Percentiles rank a stretch among this genome's conserved stretches.
These are phyloP conservation scores for Fusarium heterosporum DNA, from an alignment of 2,329 filamentous ascomycete genomes.

Conservation along the genomic window DNA sequence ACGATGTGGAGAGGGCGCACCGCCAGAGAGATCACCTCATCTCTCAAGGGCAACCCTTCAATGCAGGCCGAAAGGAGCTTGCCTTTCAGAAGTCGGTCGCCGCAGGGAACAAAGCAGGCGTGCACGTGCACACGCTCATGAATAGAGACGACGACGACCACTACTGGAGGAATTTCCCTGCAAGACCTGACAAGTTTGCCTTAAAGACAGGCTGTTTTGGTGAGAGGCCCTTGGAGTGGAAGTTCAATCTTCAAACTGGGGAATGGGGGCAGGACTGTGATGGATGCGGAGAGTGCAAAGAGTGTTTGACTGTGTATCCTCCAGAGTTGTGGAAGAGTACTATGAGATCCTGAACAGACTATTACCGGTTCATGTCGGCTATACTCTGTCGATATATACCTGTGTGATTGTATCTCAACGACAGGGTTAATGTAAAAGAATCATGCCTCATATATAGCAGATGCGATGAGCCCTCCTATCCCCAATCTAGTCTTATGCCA, in stretches of 20 bases:
- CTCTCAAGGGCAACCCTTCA: rapidly evolving
- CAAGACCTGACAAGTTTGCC: slow-evolving; percentile 26
- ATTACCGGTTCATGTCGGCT: neutral
- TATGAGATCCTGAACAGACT: neutral
- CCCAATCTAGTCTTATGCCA: no score
- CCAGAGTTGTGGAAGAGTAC: slow-evolving; percentile 21
- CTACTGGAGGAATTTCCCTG: slow-evolving; percentile 31
- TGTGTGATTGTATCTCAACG: no score
- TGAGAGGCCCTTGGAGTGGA: slow-evolving; percentile 26
- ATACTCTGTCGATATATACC: no score
- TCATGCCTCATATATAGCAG: no score
- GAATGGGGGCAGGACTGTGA: slow-evolving; percentile 28
- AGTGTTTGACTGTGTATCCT: slow-evolving; percentile 33
- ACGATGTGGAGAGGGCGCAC: slow-evolving; percentile 9
- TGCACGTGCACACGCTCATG: slow-evolving; percentile 26
- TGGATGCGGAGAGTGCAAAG: slow-evolving; percentile 28
- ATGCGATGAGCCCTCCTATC: no score
- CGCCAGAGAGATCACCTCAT: rapidly evolving
- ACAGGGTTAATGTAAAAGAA: no score
- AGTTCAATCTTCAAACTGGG: slow-evolving; percentile 8
- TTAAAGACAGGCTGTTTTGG: slow-evolving; percentile 24
- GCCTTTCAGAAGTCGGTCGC: slow-evolving; percentile 16
- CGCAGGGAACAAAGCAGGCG: slow-evolving; percentile 12
- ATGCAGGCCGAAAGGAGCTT: neutral
- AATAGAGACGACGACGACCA: slow-evolving; percentile 20